Evolutionary conservation across 352 stramenopile species (phyloP).

Genomic region (Phytopythium ostracodes): DNA sequence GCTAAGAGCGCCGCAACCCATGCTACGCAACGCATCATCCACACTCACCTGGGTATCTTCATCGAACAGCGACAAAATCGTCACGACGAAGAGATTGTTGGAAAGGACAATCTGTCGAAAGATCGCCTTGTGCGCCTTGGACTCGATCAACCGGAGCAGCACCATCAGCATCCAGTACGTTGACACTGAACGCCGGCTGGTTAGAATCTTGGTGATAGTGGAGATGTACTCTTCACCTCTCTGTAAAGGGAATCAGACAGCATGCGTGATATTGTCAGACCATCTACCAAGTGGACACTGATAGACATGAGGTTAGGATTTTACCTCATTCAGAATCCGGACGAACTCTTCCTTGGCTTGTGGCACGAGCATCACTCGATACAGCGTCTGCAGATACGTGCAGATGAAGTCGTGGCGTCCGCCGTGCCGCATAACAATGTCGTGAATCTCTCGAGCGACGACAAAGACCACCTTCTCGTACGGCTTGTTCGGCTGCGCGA

Average conservation of each 20-base stretch:
- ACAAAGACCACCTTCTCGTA: constrained; percentile 72
- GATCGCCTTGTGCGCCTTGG: constrained; percentile 50
- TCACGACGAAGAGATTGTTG: constrained; percentile 54
- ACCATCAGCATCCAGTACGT: constrained; percentile 80
- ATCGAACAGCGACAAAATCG: constrained; percentile 67
- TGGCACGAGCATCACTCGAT: constrained; percentile 57
- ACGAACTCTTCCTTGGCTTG: constrained; percentile 74
- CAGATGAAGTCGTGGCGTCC: constrained; percentile 57
- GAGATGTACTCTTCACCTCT: constrained; percentile 67
- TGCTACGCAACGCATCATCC: background rate
- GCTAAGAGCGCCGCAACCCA: background rate
- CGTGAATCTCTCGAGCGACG: constrained; percentile 62
- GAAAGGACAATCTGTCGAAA: constrained; percentile 61
- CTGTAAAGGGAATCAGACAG: constrained; percentile 19
- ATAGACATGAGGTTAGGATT: background rate
- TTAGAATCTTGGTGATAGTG: constrained; percentile 62
- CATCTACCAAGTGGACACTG: background rate
- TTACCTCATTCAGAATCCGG: constrained; percentile 68
- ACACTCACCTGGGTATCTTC: constrained; percentile 51
- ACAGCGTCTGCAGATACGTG: constrained; percentile 75
- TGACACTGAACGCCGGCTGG: constrained; percentile 42
- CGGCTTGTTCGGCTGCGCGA: constrained; percentile 68
- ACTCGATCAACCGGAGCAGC: constrained; percentile 57
- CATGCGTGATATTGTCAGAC: constrained; percentile 1
- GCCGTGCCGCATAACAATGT: constrained; percentile 58